These are phyloP conservation scores for Trametes cinnabarina DNA, from an alignment of 768 basidiomycete species.

Conservation along the genomic window DNA sequence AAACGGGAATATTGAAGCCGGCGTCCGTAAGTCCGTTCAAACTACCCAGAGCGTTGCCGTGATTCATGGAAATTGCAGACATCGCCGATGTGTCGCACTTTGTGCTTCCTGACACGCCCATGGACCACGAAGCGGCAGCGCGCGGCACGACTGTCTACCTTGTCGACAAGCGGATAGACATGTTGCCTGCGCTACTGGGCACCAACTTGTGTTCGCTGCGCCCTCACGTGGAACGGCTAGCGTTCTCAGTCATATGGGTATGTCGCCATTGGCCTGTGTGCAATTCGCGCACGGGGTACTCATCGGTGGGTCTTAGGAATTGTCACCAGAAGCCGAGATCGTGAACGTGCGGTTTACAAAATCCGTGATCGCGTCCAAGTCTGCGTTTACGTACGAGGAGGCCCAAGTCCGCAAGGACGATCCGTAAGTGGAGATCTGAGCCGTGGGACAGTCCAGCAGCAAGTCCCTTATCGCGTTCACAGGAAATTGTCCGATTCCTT, in stretches of 20 bases:
- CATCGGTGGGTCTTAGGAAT: constrained; percentile 57
- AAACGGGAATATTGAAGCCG: constrained; percentile 94
- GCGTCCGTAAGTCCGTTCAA: constrained; percentile 77
- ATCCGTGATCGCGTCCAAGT: constrained; percentile 95
- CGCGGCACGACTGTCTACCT: constrained; percentile 97
- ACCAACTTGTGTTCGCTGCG: constrained; percentile 94
- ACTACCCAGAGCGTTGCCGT: neutral
- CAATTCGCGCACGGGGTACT: neutral
- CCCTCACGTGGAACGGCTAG: constrained; percentile 89
- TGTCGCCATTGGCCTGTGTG: constrained; percentile 15
- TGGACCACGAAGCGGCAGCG: constrained; percentile 95
- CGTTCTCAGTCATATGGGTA: constrained; percentile 97
- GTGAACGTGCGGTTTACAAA: constrained; percentile 90
- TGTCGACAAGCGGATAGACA: constrained; percentile 98
- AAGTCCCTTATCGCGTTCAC: constrained; percentile 1
- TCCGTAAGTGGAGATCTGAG: constrained; percentile 49
- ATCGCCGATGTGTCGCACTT: constrained; percentile 99
- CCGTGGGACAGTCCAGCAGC: neutral
- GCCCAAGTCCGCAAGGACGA: constrained; percentile 95
- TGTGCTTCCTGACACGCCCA: constrained; percentile 87
- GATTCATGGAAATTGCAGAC: constrained; percentile 46
- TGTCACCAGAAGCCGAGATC: constrained; percentile 85
- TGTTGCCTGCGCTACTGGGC: constrained; percentile 90
- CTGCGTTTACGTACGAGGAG: constrained; percentile 95
- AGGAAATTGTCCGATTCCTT: constrained; percentile 79